Evolutionary conservation across 768 basidiomycete genomes (phyloP).

Genomic region (Xerocomellus amylosporus): DNA sequence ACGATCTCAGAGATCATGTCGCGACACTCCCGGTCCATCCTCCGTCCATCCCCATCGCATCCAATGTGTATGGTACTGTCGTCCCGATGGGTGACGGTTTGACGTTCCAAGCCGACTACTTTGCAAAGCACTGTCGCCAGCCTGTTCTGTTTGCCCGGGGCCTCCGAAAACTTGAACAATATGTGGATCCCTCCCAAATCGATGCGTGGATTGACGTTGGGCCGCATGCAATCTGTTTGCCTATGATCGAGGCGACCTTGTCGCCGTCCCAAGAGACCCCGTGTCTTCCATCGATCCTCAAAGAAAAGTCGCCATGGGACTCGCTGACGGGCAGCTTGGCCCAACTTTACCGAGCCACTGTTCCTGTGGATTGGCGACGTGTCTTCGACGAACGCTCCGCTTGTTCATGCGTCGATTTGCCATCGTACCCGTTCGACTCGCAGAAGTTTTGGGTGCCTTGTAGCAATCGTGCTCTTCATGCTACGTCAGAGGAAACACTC

Average conservation of each 20-base stretch:
- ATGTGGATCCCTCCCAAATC: slow-evolving; percentile 25
- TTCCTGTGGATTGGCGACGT: slow-evolving; percentile 51
- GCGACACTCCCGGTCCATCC: slow-evolving; percentile 37
- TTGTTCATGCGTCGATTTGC: slow-evolving; percentile 48
- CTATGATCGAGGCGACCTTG: slow-evolving; percentile 47
- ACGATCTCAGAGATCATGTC: slow-evolving; percentile 45
- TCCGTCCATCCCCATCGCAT: slow-evolving; percentile 59
- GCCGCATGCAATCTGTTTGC: slow-evolving; percentile 55
- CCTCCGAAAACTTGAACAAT: slow-evolving; percentile 40
- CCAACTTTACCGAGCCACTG: slow-evolving; percentile 43
- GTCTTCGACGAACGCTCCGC: slow-evolving; percentile 47
- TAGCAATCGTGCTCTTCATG: slow-evolving; percentile 24
- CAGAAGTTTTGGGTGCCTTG: slow-evolving; percentile 57
- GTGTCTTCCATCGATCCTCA: slow-evolving; percentile 51
- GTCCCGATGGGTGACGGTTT: slow-evolving; percentile 49
- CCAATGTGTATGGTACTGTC: slow-evolving; percentile 55
- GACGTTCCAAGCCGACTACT: slow-evolving; percentile 51
- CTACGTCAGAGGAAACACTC: not conserved
- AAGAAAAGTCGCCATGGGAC: slow-evolving; percentile 41
- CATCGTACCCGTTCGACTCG: slow-evolving; percentile 60
- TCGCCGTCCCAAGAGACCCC: slow-evolving; percentile 31
- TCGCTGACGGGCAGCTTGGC: slow-evolving; percentile 47
- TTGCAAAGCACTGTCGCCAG: slow-evolving; percentile 54
- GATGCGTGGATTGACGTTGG: slow-evolving; percentile 66
- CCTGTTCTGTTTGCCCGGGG: slow-evolving; percentile 56